Conservation (phyloP, 441 rosid genomes). For the Gossypium lobatum region DNA sequence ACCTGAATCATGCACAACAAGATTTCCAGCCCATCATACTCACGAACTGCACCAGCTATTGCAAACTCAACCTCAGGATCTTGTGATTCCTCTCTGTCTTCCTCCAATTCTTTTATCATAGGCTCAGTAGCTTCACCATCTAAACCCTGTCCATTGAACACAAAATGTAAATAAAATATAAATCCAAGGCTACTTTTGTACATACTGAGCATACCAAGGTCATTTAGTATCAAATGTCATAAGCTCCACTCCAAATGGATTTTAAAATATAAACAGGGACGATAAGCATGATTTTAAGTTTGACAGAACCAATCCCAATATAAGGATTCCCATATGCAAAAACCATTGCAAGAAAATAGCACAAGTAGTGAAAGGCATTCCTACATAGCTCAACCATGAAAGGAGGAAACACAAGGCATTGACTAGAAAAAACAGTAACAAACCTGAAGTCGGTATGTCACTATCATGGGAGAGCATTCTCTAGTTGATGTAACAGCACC, state of each 20-base stretch:
- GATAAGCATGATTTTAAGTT: neutral
- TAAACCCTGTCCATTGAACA: slow-evolving; percentile 60
- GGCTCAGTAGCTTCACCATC: slow-evolving; percentile 99
- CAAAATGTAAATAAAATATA: neutral
- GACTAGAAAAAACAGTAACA: slow-evolving; percentile 16
- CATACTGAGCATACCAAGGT: neutral
- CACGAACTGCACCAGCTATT: slow-evolving; percentile 97
- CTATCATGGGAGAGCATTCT: slow-evolving; percentile 96
- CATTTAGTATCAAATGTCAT: neutral
- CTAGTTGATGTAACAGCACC: slow-evolving; percentile 54
- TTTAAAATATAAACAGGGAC: neutral
- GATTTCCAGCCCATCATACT: slow-evolving; percentile 91
- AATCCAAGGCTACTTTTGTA: neutral
- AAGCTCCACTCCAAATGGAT: slow-evolving; percentile 4
- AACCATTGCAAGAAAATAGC: neutral
- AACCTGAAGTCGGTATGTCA: slow-evolving; percentile 99
- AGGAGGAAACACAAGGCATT: neutral
- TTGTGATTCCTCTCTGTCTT: slow-evolving; percentile 99
- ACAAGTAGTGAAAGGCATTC: neutral
- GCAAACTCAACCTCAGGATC: slow-evolving; percentile 99
- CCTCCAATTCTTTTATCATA: slow-evolving; percentile 99
- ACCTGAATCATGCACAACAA: slow-evolving; percentile 96
- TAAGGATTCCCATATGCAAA: neutral
- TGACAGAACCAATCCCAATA: neutral
- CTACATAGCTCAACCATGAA: neutral